These are phyloP conservation scores for Stereocaulon alpinum DNA, from an alignment of 495 filamentous ascomycete genomes.

Conservation along the genomic window DNA sequence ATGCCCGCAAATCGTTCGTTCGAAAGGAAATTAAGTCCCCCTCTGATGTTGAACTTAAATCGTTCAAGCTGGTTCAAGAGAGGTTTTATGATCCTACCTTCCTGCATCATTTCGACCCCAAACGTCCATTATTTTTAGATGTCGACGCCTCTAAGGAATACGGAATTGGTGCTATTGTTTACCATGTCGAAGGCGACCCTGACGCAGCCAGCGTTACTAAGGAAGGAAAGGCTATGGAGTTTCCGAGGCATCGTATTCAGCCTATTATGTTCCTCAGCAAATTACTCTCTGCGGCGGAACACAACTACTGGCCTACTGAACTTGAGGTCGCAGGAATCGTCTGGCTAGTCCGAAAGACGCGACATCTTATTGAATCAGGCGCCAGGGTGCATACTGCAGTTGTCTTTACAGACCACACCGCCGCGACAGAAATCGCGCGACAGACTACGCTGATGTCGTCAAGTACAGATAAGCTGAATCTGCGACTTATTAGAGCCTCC, in stretches of 20 bases:
- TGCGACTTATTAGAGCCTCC: background rate
- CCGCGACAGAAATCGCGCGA: background rate
- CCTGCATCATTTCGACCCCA: too few relatives aligned
- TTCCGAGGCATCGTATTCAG: background rate
- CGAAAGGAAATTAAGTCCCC: too few relatives aligned
- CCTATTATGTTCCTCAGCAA: background rate
- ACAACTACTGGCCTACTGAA: conserved; percentile 12
- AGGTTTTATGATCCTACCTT: too few relatives aligned
- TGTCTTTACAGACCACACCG: background rate
- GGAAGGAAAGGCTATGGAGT: too few relatives aligned
- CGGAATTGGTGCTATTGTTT: too few relatives aligned
- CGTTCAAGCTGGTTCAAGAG: too few relatives aligned
- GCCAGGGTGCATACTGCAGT: background rate
- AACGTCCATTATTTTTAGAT: too few relatives aligned
- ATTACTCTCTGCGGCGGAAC: background rate
- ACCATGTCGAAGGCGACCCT: too few relatives aligned
- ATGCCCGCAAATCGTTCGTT: too few relatives aligned
- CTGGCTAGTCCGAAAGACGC: background rate
- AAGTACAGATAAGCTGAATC: conserved; percentile 5
- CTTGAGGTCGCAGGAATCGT: conserved; percentile 12
- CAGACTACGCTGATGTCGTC: background rate
- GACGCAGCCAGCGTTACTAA: too few relatives aligned
- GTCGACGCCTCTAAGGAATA: too few relatives aligned
- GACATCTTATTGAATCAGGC: background rate
- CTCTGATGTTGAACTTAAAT: too few relatives aligned